These are phyloP conservation scores for Globisporangium abappressorium DNA, from an alignment of 352 stramenopile species.

Conservation along the genomic window DNA sequence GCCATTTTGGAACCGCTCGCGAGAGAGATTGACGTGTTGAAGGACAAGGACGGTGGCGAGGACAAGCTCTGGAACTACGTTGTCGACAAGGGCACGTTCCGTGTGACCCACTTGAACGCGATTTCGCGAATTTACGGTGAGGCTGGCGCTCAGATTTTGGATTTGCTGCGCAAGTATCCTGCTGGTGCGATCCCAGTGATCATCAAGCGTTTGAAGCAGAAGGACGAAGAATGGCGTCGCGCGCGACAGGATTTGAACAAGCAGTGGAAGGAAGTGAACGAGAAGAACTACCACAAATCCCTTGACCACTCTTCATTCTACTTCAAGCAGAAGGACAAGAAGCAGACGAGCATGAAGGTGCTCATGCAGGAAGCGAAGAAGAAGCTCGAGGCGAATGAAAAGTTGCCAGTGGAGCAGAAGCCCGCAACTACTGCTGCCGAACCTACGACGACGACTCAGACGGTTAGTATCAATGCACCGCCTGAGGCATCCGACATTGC, in stretches of 20 bases:
- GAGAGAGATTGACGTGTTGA: constrained; percentile 91
- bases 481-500: constrained; percentile 59
- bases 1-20: constrained; percentile 94
- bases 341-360: constrained; percentile 93
- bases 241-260: constrained; percentile 94
- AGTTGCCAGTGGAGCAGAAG: constrained; percentile 23
- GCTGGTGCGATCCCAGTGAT: constrained; percentile 97
- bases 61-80: constrained; percentile 87
- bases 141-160: constrained; percentile 84
- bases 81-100: constrained; percentile 94
- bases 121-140: constrained; percentile 99
- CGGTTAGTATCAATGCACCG: constrained; percentile 26
- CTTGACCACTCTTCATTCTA: constrained; percentile 99
- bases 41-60: constrained; percentile 55
- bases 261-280: constrained; percentile 97
- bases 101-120: constrained; percentile 96
- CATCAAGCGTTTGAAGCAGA: constrained; percentile 97
- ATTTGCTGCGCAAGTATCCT: constrained; percentile 96
- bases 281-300: constrained; percentile 98
- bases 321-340: constrained; percentile 99
- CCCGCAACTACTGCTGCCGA: background rate
- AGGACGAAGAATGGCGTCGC: constrained; percentile 96
- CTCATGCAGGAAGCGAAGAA: constrained; percentile 89
- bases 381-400: constrained; percentile 68
- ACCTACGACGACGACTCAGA: constrained; percentile 1